phyloP scores from a whole-genome alignment of 2,329 filamentous ascomycete genomes.

The Colletotrichum tofieldiae region DNA sequence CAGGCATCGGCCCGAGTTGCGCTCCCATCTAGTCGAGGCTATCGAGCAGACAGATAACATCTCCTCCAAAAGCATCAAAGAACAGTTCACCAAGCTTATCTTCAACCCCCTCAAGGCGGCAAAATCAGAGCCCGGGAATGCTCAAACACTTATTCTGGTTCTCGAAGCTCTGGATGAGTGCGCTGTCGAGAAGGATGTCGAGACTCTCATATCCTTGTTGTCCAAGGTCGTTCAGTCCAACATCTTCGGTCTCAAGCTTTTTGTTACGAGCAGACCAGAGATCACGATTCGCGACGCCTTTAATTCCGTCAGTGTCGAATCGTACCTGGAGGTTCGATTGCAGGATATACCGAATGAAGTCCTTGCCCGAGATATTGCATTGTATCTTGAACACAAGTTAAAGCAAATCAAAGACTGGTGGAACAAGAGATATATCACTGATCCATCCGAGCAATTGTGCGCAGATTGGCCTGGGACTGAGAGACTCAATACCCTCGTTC shows the following conservation, averaged over 20 bases:
- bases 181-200: neutral
- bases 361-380: too few species aligned
- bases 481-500: neutral
- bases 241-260: neutral
- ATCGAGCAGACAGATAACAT: neutral
- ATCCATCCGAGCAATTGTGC: neutral
- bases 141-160: neutral
- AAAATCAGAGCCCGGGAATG: too few species aligned
- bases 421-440: neutral
- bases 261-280: slow-evolving; percentile 52
- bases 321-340: neutral
- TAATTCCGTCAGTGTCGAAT: too few species aligned
- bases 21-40: slow-evolving; percentile 46
- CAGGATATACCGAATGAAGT: neutral
- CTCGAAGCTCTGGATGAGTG: slow-evolving; percentile 8
- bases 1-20: neutral
- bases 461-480: neutral
- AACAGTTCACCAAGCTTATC: neutral
- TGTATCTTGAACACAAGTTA: too few species aligned
- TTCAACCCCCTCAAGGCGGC: neutral
- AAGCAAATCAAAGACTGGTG: too few species aligned
- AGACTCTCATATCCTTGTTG: neutral
- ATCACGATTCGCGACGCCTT: slow-evolving; percentile 45
- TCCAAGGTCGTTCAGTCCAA: neutral
- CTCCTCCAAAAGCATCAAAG: neutral